Evolutionary conservation across 441 rosid genomes (phyloP).

Genomic region (Croton setiger): DNA sequence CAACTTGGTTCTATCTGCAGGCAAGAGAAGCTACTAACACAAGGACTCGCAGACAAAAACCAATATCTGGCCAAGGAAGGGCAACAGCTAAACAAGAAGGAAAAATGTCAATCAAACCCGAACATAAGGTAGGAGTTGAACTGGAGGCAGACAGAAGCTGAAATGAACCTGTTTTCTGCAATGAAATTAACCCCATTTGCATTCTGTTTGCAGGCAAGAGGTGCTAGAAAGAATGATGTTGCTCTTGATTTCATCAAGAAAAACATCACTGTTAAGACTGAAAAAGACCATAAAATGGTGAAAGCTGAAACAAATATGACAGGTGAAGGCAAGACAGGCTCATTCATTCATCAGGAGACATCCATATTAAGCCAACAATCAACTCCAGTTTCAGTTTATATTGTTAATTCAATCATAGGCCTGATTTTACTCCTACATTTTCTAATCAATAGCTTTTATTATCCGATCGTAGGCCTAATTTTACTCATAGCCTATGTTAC

Average conservation of each 20-base stretch:
- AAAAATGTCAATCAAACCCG: not conserved
- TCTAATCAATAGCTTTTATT: too few relatives aligned
- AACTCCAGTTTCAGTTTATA: slow-evolving; percentile 15
- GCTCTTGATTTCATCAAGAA: not conserved
- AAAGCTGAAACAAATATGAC: not conserved
- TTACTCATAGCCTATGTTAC: too few relatives aligned
- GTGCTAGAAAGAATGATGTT: not conserved
- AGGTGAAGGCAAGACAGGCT: not conserved
- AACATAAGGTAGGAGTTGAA: slow-evolving; percentile 10
- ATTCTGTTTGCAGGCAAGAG: slow-evolving; percentile 16
- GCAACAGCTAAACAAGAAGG: not conserved
- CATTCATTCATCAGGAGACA: slow-evolving; percentile 6
- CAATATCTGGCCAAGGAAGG: not conserved
- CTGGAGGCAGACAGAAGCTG: not conserved
- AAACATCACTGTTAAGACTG: not conserved
- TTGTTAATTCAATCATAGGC: slow-evolving; percentile 7
- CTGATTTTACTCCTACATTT: slow-evolving; percentile 4
- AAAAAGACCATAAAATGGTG: slow-evolving; percentile 4
- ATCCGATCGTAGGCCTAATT: too few relatives aligned
- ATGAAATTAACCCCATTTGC: not conserved
- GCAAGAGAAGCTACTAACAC: not conserved
- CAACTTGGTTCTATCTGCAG: too few relatives aligned
- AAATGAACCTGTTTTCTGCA: not conserved
- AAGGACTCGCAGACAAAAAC: not conserved
- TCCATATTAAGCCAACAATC: slow-evolving; percentile 1